Evolutionary conservation across 495 filamentous ascomycete species (phyloP), one percentile per base, ranked within the genome.

Genomic region (Cryomyces minteri): DNA sequence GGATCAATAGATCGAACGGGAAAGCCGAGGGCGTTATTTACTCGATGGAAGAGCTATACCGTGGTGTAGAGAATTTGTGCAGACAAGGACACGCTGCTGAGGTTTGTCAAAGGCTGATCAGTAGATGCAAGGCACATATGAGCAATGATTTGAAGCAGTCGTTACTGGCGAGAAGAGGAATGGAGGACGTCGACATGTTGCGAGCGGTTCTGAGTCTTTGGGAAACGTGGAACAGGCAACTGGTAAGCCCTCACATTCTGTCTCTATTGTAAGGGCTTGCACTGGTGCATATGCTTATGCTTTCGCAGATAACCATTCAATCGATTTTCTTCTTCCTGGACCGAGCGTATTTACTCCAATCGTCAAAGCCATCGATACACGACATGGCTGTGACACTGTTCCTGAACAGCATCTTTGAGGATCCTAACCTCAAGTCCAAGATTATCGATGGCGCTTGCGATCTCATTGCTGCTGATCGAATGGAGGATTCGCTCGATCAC

Each of bases 301-400:
- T 25, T n/a, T 12, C 48, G 12, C 55, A 85, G 83, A 70, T 73
- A 36, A 78, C 73, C 14, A 69, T 98, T 43, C 72, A 84, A 45
- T 85, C 77, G 48, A 79, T 94, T 31, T 96, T 94, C 65, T 88
- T 82, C 55, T 95, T 87, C 51, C 68, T 98, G 45, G 88, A 98
- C 55, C 76, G 90, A 47, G 83, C 85, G 4, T 94, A 83, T 57
- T 72, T 98, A 18, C 65, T 94, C 1, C 75, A 77, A 32, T 73
- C 72, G 34, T 76, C 68, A 51, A 51, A 67, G 37, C 52, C 55
- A n/a, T 67, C 64, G 41, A 62, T 82, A 10, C 68, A 76, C 50
- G 76, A 76, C 51, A 64, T 74, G 58, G 65, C 64, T 14, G 71
- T 73, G 43, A 58, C 64, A 45, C 61, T 69, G 44, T 80, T 79